Base-by-base conservation (phyloP, 2,329 filamentous ascomycete species). In the Aureobasidium vineae region DNA sequence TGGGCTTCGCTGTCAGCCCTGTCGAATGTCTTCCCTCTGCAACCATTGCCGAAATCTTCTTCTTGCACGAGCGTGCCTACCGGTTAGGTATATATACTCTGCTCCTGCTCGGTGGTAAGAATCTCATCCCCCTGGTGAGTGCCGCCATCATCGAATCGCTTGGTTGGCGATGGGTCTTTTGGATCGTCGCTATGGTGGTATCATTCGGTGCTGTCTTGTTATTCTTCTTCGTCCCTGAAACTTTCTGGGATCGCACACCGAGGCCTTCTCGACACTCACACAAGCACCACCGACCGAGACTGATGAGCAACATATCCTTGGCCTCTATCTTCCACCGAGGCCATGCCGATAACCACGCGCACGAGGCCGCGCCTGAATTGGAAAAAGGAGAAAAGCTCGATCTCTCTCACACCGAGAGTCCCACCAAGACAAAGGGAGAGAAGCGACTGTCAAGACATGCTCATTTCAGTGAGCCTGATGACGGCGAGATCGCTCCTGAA, bases 41-140 rank as follows among this genome's bases (percentile, higher is more conserved):
- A 19, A 97, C 92, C 0, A 94, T 98, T 72, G 92, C 93, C 3
- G 94, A 98, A 77, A 97, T 98, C 68, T 98, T 93, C 80, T 97
- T 97, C 74, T 82, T 98, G 23, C 94, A 98, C 73, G 94, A 98
- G 78, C 85, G 94, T 68, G 94, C 94, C 0, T 98, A 93, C 75
- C 89, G 94, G 5, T 87, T 98, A 52, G 95, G 95, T 11, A 92
- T 98, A 28, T 98, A 98, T 75, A 97, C 93, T 0, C 79, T 98
- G 23, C 81, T 98, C 6, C 83, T 98, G 15, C 84, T 98, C 0
- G 91, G 93, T 16, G 92, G 93, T 59, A 69, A 97, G 82, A 98
- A 97, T 71, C 75, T 98, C 69, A 84, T 97, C 5, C 94, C 94
- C 0, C 80, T 97, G 28, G 88, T 96, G 28, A 96, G 91, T 75